phyloP scores from a whole-genome alignment of 768 basidiomycete genomes.

The Russula sp. region DNA sequence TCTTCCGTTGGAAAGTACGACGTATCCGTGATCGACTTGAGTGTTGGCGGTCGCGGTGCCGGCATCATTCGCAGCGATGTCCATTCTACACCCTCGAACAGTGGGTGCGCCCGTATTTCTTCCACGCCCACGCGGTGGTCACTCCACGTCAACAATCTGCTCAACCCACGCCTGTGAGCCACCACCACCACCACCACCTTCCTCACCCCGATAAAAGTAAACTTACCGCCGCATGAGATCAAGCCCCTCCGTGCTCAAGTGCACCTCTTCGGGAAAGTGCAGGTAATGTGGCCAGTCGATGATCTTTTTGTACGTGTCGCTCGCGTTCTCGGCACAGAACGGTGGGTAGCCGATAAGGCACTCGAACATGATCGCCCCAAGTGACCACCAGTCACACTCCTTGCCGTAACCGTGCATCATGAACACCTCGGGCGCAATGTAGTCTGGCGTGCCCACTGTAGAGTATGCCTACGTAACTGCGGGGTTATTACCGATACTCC shows the following conservation, averaged over 20 bases:
- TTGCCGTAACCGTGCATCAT: slow-evolving; percentile 92
- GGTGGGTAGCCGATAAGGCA: slow-evolving; percentile 96
- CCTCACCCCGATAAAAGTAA: neutral
- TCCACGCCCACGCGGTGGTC: slow-evolving; percentile 74
- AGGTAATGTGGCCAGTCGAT: slow-evolving; percentile 89
- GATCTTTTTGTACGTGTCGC: slow-evolving; percentile 97
- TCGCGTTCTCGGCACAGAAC: slow-evolving; percentile 93
- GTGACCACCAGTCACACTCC: slow-evolving; percentile 99
- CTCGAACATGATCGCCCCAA: slow-evolving; percentile 99
- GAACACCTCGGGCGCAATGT: slow-evolving; percentile 97
- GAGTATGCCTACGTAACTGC: slow-evolving; percentile 70
- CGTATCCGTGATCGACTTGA: slow-evolving; percentile 89
- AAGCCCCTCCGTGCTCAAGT: slow-evolving; percentile 85
- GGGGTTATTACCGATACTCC: neutral
- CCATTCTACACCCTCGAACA: slow-evolving; percentile 97
- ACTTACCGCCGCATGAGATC: slow-evolving; percentile 76
- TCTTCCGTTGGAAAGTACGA: slow-evolving; percentile 97
- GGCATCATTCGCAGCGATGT: slow-evolving; percentile 76
- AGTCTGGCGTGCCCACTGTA: slow-evolving; percentile 94
- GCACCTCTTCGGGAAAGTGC: slow-evolving; percentile 91
- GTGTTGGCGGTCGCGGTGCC: slow-evolving; percentile 89
- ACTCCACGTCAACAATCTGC: slow-evolving; percentile 75
- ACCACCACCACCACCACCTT: neutral
- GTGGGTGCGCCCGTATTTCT: slow-evolving; percentile 83
- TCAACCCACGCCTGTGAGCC: neutral